A percentile compares a stretch with the other conserved stretches of the same genome.
Evolutionary conservation across 345 rosid species (phyloP).

Genomic region (Hibiscus trionum): DNA sequence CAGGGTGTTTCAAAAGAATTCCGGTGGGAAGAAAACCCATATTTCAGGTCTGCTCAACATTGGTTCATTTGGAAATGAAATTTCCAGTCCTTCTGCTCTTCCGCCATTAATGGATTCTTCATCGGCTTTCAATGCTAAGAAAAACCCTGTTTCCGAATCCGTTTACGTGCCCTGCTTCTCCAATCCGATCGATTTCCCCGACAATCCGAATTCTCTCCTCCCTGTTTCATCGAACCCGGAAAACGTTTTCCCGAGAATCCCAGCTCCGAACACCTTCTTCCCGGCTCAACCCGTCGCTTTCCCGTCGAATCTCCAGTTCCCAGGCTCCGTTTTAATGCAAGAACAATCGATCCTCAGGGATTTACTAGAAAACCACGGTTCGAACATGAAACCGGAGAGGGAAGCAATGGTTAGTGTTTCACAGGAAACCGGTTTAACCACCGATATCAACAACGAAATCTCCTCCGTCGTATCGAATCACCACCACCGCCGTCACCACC

Average conservation of each 20-base stretch:
- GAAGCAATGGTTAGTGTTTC: conserved; percentile 33
- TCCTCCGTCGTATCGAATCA: conserved; percentile 31
- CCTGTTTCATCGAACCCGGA: no score
- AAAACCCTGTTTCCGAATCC: conserved; percentile 26
- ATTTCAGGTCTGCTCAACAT: conserved; percentile 36
- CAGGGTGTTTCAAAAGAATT: conserved; percentile 73
- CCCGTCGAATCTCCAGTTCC: conserved; percentile 23
- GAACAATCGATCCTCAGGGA: conserved; percentile 47
- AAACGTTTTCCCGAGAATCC: conserved; percentile 20
- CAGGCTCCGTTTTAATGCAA: conserved; percentile 28
- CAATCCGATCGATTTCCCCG: conserved; percentile 32
- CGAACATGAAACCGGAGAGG: conserved; percentile 30
- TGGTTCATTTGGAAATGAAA: conserved; percentile 35
- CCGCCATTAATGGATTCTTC: conserved; percentile 16
- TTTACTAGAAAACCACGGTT: conserved; percentile 35
- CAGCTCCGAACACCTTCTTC: conserved; percentile 28
- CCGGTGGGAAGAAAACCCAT: conserved; percentile 60
- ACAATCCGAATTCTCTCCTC: neutral
- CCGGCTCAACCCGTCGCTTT: conserved; percentile 18
- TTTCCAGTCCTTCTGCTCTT: conserved; percentile 22
- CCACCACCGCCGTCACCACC: conserved; percentile 7
- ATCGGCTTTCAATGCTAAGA: conserved; percentile 24
- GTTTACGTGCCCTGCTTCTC: conserved; percentile 81
- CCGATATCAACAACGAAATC: conserved; percentile 17
- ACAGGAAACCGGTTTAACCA: conserved; percentile 46